phyloP scores from a whole-genome alignment of 192 early-diverging fungal genomes.

The Backusella sp. region DNA sequence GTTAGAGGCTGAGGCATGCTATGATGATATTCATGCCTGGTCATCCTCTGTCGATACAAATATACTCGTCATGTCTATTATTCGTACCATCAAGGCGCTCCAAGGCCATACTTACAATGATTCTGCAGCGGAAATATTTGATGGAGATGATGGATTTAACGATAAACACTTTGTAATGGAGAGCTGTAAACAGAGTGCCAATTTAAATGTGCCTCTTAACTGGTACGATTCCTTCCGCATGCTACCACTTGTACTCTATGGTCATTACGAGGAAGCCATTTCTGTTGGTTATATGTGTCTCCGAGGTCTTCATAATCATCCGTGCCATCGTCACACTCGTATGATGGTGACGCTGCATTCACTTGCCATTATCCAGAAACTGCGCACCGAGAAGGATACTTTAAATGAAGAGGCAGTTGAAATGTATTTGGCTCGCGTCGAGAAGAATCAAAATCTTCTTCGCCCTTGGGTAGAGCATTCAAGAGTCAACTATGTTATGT shows the following conservation, averaged over 20 bases:
- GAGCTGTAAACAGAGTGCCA: slow-evolving; percentile 18
- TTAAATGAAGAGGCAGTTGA: neutral
- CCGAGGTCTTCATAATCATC: slow-evolving; percentile 24
- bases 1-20: slow-evolving; percentile 19
- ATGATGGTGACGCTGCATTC: slow-evolving; percentile 28
- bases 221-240: slow-evolving; percentile 33
- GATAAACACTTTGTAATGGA: slow-evolving; percentile 28
- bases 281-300: slow-evolving; percentile 17
- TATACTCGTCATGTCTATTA: slow-evolving; percentile 25
- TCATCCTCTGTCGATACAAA: slow-evolving; percentile 24
- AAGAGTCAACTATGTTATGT: slow-evolving; percentile 16
- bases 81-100: slow-evolving; percentile 28
- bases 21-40: slow-evolving; percentile 27
- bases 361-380: slow-evolving; percentile 23
- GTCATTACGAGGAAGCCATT: slow-evolving; percentile 25
- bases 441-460: slow-evolving; percentile 16
- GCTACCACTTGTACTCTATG: slow-evolving; percentile 31
- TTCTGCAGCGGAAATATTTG: slow-evolving; percentile 19
- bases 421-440: slow-evolving; percentile 2
- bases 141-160: slow-evolving; percentile 34
- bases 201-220: slow-evolving; percentile 24
- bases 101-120: slow-evolving; percentile 27
- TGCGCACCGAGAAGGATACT: neutral
- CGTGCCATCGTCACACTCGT: slow-evolving; percentile 28
- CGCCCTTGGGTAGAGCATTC: slow-evolving; percentile 20